Evolutionary conservation across 1,139 yeast species (phyloP).

Genomic region (Pichia sorboxylosa): DNA sequence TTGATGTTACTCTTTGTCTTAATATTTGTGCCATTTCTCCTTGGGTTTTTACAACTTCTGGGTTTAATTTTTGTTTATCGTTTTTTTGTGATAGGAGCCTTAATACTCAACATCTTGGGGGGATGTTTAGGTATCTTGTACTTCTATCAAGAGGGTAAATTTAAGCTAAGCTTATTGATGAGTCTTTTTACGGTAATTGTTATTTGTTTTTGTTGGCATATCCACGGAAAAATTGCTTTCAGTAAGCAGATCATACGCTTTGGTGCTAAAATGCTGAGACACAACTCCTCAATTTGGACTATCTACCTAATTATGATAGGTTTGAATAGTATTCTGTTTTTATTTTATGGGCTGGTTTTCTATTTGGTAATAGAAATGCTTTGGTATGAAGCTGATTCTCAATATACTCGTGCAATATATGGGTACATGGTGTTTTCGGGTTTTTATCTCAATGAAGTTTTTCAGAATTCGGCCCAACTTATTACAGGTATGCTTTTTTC

Average conservation of each 20-base stretch:
- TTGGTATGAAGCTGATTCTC: constrained; percentile 19
- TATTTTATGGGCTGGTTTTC: constrained; percentile 45
- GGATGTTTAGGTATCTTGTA: constrained; percentile 70
- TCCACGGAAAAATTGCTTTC: constrained; percentile 42
- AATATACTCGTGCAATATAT: constrained; percentile 29
- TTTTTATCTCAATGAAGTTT: constrained; percentile 71
- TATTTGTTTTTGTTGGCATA: constrained; percentile 64
- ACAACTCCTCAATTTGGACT: constrained; percentile 56
- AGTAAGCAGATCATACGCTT: constrained; percentile 66
- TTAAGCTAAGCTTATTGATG: constrained; percentile 71
- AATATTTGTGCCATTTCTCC: no score
- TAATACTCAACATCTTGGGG: constrained; percentile 52
- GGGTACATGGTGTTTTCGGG: constrained; percentile 46
- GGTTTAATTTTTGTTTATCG: constrained; percentile 53
- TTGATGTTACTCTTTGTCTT: no score
- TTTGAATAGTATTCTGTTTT: constrained; percentile 44
- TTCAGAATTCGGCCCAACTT: constrained; percentile 72
- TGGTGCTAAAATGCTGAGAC: constrained; percentile 64
- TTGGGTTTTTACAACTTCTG: constrained; percentile 26
- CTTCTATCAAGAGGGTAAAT: constrained; percentile 52
- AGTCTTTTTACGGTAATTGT: constrained; percentile 51
- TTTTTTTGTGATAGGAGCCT: constrained; percentile 58
- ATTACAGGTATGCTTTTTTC: constrained; percentile 79
- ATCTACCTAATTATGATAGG: constrained; percentile 53
- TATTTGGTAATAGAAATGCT: constrained; percentile 71